Evolutionary conservation across 192 early-diverging fungal genomes (phyloP).

Genomic region (Rhizoclosmatium globosum): DNA sequence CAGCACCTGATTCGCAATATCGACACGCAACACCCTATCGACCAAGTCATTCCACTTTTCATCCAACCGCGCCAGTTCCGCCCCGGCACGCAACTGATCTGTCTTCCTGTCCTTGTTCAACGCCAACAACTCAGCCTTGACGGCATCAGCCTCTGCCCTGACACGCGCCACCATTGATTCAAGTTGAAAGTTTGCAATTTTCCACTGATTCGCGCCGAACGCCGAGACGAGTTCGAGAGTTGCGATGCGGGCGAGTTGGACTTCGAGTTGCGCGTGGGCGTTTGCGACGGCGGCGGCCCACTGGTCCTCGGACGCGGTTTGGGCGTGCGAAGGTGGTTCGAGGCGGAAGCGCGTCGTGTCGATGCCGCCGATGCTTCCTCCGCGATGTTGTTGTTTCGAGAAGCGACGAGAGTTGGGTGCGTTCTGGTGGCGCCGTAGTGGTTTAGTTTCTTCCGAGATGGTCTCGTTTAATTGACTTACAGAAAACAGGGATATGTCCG

Average conservation of each 20-base stretch:
- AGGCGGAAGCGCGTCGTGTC: conserved; percentile 47
- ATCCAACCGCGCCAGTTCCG: conserved; percentile 36
- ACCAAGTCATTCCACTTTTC: conserved; percentile 43
- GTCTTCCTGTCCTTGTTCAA: conserved; percentile 58
- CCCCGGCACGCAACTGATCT: conserved; percentile 52
- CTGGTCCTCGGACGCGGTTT: conserved; percentile 19
- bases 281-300: conserved; percentile 52
- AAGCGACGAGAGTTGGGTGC: not conserved
- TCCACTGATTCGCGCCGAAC: conserved; percentile 59
- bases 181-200: conserved; percentile 52
- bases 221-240: conserved; percentile 58
- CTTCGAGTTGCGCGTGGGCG: conserved; percentile 57
- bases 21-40: conserved; percentile 36
- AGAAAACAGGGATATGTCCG: conserved; percentile 27
- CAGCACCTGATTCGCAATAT: conserved; percentile 43
- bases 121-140: conserved; percentile 37
- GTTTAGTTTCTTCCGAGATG: not conserved
- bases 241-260: conserved; percentile 50
- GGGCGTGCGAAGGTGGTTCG: conserved; percentile 32
- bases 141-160: conserved; percentile 35
- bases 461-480: conserved; percentile 7
- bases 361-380: conserved; percentile 21
- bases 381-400: too few species aligned
- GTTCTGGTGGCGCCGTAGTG: not conserved
- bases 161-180: conserved; percentile 36